Evolutionary conservation across 1,284 basidiomycete genomes (phyloP).

Genomic region (Termitomyces sp.): DNA sequence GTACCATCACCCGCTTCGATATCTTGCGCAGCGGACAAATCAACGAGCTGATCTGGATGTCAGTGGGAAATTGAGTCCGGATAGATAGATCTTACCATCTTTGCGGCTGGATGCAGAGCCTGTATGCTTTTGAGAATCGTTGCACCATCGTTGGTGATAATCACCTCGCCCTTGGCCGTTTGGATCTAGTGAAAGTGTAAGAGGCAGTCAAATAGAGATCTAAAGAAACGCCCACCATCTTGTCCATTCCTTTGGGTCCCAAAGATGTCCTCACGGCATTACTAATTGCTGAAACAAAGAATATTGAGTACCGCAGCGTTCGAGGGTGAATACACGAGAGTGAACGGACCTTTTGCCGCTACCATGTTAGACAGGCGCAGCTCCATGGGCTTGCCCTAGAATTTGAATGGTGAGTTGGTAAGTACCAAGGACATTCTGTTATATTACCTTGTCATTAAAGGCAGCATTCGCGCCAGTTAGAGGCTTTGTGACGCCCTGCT

Average conservation of each 20-base stretch:
- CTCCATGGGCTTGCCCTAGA: slow-evolving; percentile 87
- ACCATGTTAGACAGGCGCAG: slow-evolving; percentile 93
- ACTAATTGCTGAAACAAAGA: slow-evolving; percentile 72
- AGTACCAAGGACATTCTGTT: slow-evolving; percentile 8
- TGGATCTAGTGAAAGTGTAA: slow-evolving; percentile 70
- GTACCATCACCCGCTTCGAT: slow-evolving; percentile 99
- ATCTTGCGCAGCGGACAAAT: slow-evolving; percentile 97
- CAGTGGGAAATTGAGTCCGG: slow-evolving; percentile 1
- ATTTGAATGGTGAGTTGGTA: slow-evolving; percentile 28
- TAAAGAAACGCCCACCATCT: slow-evolving; percentile 74
- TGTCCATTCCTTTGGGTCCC: slow-evolving; percentile 99
- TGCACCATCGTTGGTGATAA: slow-evolving; percentile 98
- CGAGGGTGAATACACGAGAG: neutral
- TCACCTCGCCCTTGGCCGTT: slow-evolving; percentile 93
- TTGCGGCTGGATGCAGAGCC: slow-evolving; percentile 95
- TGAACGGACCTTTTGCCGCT: slow-evolving; percentile 79
- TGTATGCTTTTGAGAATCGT: slow-evolving; percentile 98
- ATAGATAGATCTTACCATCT: slow-evolving; percentile 65
- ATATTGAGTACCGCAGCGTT: neutral
- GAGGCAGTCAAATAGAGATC: slow-evolving; percentile 12
- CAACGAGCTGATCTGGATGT: slow-evolving; percentile 70
- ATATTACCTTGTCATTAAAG: slow-evolving; percentile 76
- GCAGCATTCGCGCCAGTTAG: slow-evolving; percentile 59
- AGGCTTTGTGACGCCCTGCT: slow-evolving; percentile 33
- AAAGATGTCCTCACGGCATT: slow-evolving; percentile 96